Conservation (phyloP, 495 filamentous ascomycete species). For the Diplogelasinospora grovesii region DNA sequence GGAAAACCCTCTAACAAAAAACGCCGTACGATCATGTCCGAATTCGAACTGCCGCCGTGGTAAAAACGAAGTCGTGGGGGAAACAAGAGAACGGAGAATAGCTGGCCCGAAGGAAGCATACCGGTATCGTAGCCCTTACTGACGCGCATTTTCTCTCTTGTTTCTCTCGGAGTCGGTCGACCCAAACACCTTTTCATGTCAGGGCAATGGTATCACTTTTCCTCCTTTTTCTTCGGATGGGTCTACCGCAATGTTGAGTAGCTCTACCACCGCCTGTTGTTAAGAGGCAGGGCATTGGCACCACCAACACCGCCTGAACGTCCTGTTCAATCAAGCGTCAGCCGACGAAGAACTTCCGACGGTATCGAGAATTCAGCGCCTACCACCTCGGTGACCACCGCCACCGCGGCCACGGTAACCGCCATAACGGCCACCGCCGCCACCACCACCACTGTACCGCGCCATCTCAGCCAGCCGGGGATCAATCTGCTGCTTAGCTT, state of each 20-base stretch:
- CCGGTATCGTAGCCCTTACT: no score
- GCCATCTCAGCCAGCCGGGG: constrained; percentile 93
- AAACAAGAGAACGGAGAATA: neutral
- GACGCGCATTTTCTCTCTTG: no score
- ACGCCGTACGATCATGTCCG: no score
- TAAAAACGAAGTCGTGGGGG: no score
- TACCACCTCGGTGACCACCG: constrained; percentile 35
- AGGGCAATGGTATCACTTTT: no score
- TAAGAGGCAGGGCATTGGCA: constrained; percentile 40
- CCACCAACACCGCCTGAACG: constrained; percentile 29
- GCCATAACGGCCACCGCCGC: constrained; percentile 62
- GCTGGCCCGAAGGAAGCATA: no score
- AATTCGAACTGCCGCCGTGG: no score
- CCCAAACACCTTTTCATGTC: no score
- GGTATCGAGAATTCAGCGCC: neutral
- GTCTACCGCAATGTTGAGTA: constrained; percentile 5
- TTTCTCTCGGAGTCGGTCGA: no score
- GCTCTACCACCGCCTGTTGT: constrained; percentile 46
- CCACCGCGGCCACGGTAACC: constrained; percentile 38
- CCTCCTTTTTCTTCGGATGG: no score
- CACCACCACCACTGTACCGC: constrained; percentile 83
- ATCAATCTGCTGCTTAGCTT: constrained; percentile 98
- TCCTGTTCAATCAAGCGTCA: constrained; percentile 9
- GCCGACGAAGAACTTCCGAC: neutral
- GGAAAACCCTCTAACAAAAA: no score